Conservation (phyloP, 2,329 filamentous ascomycete genomes). For the Stenocarpella maydis region DNA sequence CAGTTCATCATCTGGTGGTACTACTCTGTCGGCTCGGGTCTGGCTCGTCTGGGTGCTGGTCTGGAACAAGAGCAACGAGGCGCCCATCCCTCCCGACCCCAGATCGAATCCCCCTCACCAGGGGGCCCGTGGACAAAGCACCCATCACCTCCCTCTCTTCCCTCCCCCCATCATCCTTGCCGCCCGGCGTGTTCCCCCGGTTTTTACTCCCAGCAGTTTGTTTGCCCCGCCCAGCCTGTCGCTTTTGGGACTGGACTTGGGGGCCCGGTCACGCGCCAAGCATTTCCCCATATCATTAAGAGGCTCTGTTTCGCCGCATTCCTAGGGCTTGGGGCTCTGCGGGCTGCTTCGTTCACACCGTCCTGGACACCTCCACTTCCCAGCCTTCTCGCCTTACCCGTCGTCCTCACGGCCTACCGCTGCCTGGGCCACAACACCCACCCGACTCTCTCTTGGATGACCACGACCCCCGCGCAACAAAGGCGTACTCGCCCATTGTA, state of each 20-base stretch:
- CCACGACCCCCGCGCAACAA: constrained; percentile 20
- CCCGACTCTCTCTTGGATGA: constrained; percentile 23
- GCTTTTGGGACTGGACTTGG: constrained; percentile 29
- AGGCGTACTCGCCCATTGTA: constrained; percentile 20
- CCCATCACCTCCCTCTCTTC: constrained; percentile 17
- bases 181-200: constrained; percentile 29
- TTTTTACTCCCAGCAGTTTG: constrained; percentile 34
- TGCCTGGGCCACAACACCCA: constrained; percentile 25
- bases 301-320: constrained; percentile 35
- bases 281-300: constrained; percentile 35
- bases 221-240: constrained; percentile 30
- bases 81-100: constrained; percentile 17
- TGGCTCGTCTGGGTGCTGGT: constrained; percentile 10
- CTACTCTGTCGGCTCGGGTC: constrained; percentile 21
- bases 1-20: background rate
- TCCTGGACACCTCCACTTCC: constrained; percentile 33
- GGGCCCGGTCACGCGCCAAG: constrained; percentile 35
- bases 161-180: constrained; percentile 33
- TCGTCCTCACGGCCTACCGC: constrained; percentile 23
- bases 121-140: constrained; percentile 21
- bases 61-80: constrained; percentile 13
- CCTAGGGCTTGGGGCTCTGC: constrained; percentile 36
- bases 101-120: constrained; percentile 27
- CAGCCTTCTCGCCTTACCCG: constrained; percentile 24
- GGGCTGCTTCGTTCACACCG: constrained; percentile 32